Conservation (phyloP, 2,329 filamentous ascomycete genomes). For the Xylariaceae sp. region DNA sequence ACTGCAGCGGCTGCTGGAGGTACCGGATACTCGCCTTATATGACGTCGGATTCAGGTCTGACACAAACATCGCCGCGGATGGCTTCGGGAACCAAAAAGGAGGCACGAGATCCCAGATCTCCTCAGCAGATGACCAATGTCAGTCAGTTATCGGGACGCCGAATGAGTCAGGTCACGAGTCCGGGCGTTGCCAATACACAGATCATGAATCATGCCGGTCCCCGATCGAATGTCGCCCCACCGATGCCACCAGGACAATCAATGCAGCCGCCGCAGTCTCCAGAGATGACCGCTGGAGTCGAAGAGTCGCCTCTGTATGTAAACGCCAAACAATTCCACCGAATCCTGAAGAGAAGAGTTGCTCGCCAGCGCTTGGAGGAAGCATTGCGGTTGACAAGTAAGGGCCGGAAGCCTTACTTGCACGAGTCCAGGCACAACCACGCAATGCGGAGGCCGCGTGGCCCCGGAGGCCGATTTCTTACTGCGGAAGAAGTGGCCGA, state of each 20-base stretch:
- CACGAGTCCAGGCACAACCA: constrained; percentile 98
- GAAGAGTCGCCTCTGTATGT: constrained; percentile 96
- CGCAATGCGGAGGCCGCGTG: constrained; percentile 91
- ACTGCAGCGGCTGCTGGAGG: constrained; percentile 89
- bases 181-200: constrained; percentile 70
- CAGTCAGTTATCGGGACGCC: constrained; percentile 57
- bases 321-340: constrained; percentile 97
- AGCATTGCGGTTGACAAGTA: constrained; percentile 83
- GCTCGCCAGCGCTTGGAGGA: constrained; percentile 93
- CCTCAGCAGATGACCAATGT: constrained; percentile 67
- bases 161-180: constrained; percentile 74
- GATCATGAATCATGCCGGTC: constrained; percentile 66
- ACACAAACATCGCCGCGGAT: constrained; percentile 74
- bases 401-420: constrained; percentile 93
- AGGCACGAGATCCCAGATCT: constrained; percentile 69
- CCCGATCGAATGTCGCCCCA: constrained; percentile 48
- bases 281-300: constrained; percentile 68
- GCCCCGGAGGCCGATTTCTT: constrained; percentile 90
- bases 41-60: constrained; percentile 66
- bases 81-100: constrained; percentile 63
- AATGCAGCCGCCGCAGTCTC: constrained; percentile 68
- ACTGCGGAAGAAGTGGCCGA: constrained; percentile 93
- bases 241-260: constrained; percentile 61
- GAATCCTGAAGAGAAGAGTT: constrained; percentile 89
- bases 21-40: constrained; percentile 60